phyloP scores from a whole-genome alignment of 1,284 basidiomycete species.

The Papiliotrema fonsecae region DNA sequence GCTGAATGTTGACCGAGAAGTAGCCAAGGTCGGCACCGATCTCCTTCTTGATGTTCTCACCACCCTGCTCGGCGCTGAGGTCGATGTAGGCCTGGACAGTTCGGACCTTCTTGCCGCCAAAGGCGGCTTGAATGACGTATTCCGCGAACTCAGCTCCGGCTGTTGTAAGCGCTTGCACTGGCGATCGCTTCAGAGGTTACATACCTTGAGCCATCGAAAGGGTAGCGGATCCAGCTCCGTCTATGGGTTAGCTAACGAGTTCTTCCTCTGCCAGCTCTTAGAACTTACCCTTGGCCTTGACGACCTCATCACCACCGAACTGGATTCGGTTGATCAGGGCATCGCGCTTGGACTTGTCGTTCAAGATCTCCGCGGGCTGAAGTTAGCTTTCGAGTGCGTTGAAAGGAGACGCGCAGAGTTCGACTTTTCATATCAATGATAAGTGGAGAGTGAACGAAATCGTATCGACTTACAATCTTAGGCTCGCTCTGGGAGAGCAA shows the following conservation, averaged over 20 bases:
- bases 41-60: slow-evolving; percentile 47
- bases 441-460: no score
- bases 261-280: not conserved
- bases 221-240: slow-evolving; percentile 82
- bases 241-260: slow-evolving; percentile 64
- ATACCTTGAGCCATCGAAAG: slow-evolving; percentile 83
- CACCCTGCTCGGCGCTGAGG: slow-evolving; percentile 55
- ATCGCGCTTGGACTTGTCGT: slow-evolving; percentile 57
- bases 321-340: slow-evolving; percentile 82
- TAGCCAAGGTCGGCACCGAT: slow-evolving; percentile 60
- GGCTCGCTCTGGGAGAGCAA: slow-evolving; percentile 74
- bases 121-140: slow-evolving; percentile 71
- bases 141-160: slow-evolving; percentile 85
- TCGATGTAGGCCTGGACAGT: slow-evolving; percentile 82
- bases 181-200: no score
- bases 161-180: no score
- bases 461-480: slow-evolving; percentile 33
- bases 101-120: slow-evolving; percentile 76
- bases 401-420: no score
- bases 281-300: slow-evolving; percentile 46
- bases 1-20: slow-evolving; percentile 86
- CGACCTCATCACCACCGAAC: slow-evolving; percentile 79
- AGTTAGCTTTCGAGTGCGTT: slow-evolving; percentile 7
- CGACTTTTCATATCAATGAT: no score
- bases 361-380: slow-evolving; percentile 35